These are phyloP conservation scores for Skeletonema tropicum DNA, from an alignment of 108 stramenopile genomes.

Conservation along the genomic window DNA sequence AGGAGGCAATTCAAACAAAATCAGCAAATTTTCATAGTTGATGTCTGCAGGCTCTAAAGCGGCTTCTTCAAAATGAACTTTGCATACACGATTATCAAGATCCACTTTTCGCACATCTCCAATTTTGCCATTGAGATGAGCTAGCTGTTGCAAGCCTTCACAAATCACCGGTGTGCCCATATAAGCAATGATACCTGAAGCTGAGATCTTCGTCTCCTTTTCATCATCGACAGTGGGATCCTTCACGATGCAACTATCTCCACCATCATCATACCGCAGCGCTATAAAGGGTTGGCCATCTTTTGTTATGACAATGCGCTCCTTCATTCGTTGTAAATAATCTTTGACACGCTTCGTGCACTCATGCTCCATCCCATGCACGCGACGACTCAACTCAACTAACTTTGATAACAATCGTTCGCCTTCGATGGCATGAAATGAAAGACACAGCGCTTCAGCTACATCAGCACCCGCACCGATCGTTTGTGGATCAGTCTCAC, in stretches of 20 bases:
- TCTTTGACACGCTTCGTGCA: neutral
- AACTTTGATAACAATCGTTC: neutral
- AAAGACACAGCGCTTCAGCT: neutral
- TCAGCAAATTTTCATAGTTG: neutral
- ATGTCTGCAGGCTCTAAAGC: neutral
- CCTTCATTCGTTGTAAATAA: neutral
- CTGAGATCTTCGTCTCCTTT: neutral
- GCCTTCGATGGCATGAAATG: slow-evolving; percentile 8
- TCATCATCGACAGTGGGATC: slow-evolving; percentile 4
- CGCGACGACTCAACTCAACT: neutral
- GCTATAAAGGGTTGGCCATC: neutral
- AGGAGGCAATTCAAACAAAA: slow-evolving; percentile 22
- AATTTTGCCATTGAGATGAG: slow-evolving; percentile 17
- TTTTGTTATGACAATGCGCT: neutral
- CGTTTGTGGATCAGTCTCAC: neutral
- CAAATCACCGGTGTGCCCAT: slow-evolving; percentile 13
- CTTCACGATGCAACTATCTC: neutral
- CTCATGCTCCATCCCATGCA: slow-evolving; percentile 4
- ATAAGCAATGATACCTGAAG: neutral
- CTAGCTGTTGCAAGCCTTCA: slow-evolving; percentile 7
- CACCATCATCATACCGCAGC: slow-evolving; percentile 13
- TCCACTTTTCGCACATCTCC: neutral
- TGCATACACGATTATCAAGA: neutral
- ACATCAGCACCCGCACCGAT: neutral
- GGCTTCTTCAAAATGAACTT: slow-evolving; percentile 7